A percentile compares a stretch with the other conserved stretches of the same genome.
Conservation (phyloP, 1,139 yeast species). For the Lodderomyces elongisporus region DNA sequence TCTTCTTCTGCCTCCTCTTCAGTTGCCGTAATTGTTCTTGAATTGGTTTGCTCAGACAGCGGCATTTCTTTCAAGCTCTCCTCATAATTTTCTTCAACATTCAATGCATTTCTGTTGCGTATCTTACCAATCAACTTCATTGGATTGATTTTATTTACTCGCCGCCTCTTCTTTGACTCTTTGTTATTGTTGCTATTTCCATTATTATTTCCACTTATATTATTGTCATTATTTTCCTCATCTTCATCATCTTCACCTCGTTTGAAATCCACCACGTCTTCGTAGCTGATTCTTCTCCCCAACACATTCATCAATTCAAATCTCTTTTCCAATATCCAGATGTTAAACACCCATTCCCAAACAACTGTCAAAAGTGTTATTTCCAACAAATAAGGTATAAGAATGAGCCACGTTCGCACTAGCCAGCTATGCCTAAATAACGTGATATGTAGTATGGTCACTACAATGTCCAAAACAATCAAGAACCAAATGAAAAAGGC, state of each 20-base stretch:
- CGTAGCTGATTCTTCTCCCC: slow-evolving; percentile 42
- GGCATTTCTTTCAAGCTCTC: slow-evolving; percentile 8
- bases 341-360: slow-evolving; percentile 52
- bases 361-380: slow-evolving; percentile 36
- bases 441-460: slow-evolving; percentile 26
- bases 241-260: slow-evolving; percentile 1
- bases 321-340: slow-evolving; percentile 36
- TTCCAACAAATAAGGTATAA: slow-evolving; percentile 33
- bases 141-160: too few species aligned
- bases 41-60: neutral
- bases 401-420: slow-evolving; percentile 35
- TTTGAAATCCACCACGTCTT: slow-evolving; percentile 22
- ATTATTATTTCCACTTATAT: too few species aligned
- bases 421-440: slow-evolving; percentile 28
- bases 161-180: slow-evolving; percentile 1
- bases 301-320: slow-evolving; percentile 43
- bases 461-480: slow-evolving; percentile 23
- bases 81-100: slow-evolving; percentile 7
- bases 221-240: too few species aligned
- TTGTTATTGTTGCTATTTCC: too few species aligned
- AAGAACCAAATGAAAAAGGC: slow-evolving; percentile 36
- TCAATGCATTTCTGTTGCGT: too few species aligned
- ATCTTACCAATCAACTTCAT: too few species aligned
- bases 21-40: neutral
- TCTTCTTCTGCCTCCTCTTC: neutral